Evolutionary conservation across 2,329 filamentous ascomycete genomes (phyloP), one percentile per base, ranked within the genome.

Genomic region (Tricladium varicosporioides): DNA sequence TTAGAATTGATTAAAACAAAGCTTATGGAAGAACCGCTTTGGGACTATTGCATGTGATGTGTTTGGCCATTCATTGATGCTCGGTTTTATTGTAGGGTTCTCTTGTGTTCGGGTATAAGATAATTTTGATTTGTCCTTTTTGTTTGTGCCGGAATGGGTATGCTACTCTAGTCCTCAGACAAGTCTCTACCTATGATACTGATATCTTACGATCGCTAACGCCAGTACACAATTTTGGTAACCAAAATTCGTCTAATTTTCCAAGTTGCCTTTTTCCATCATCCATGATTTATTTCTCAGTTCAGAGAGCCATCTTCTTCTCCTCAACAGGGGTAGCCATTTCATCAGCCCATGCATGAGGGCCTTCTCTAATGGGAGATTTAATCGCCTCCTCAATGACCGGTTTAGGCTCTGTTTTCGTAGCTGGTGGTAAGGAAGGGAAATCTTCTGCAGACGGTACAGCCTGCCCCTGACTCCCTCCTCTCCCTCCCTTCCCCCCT

Each of bases 381-480:
- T 58, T 56, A 27, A 57, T 40, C 40, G 59, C 48, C 42, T 52
- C 36, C 31, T 32, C 43, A n/a, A 53, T 50, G n/a, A 46, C 18
- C 13, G 31, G n/a, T 40, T 15, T 15, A 2, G 19, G 18, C 32
- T 19, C 33, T 13, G 45, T 5, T 1, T 31, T 31, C 22, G 51
- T 16, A 11, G 42, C 43, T 19, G 54, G n/a, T 36, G 65, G 65
- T 16, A 69, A 53, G 5, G 66, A 63, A 8, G 67, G 67, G 48
- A 69, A 69, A 19, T 67, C 65, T 27, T 69, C 67, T 15, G 54
- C 15, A 8, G 31, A 54, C 5, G 63, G 65, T 13, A 64, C 57
- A 22, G 48, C 33, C 48, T 51, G 53, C 15, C 57, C 18, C 36
- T 58, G 53, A 9, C 60, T 58, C n/a, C 56, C 61, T 48, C 56